These are phyloP conservation scores for Phytophthora macrochlamydospora DNA, from an alignment of 352 stramenopile species.

Conservation along the genomic window DNA sequence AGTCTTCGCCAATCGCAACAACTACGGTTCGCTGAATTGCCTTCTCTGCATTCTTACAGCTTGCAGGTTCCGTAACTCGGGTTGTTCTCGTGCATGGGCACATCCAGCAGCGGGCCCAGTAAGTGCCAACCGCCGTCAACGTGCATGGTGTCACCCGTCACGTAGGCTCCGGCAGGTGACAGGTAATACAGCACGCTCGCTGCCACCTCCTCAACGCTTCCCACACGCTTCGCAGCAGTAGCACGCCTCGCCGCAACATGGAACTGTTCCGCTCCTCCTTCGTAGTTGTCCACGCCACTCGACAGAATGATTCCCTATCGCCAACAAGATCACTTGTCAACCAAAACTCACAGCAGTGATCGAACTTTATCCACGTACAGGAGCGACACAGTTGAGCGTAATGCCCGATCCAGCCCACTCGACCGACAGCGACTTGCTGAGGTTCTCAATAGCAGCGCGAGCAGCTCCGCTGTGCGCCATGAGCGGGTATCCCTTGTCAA, in stretches of 20 bases:
- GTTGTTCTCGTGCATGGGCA: constrained; percentile 82
- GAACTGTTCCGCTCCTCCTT: constrained; percentile 87
- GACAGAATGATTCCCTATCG: constrained; percentile 77
- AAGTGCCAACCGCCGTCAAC: constrained; percentile 90
- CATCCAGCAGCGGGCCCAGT: constrained; percentile 68
- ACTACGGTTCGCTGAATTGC: constrained; percentile 46
- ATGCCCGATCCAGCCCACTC: constrained; percentile 94
- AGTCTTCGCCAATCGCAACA: not conserved
- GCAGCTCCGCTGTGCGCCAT: constrained; percentile 93
- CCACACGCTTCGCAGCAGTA: constrained; percentile 88
- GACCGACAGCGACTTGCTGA: constrained; percentile 92
- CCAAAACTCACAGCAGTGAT: not conserved
- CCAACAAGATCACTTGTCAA: constrained; percentile 30
- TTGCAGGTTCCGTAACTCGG: constrained; percentile 82
- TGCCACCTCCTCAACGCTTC: constrained; percentile 90
- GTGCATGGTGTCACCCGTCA: constrained; percentile 88
- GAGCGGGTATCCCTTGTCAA: constrained; percentile 93
- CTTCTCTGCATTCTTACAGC: constrained; percentile 69
- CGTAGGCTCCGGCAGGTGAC: constrained; percentile 88
- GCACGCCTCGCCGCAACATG: constrained; percentile 78
- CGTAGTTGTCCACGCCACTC: constrained; percentile 90
- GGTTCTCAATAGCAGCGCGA: constrained; percentile 93
- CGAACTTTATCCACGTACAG: constrained; percentile 56
- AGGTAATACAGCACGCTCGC: constrained; percentile 92
- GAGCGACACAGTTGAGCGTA: constrained; percentile 94